Base-by-base conservation (phyloP, 192 early-diverging fungal genomes). In the Mortierella hygrophila region DNA sequence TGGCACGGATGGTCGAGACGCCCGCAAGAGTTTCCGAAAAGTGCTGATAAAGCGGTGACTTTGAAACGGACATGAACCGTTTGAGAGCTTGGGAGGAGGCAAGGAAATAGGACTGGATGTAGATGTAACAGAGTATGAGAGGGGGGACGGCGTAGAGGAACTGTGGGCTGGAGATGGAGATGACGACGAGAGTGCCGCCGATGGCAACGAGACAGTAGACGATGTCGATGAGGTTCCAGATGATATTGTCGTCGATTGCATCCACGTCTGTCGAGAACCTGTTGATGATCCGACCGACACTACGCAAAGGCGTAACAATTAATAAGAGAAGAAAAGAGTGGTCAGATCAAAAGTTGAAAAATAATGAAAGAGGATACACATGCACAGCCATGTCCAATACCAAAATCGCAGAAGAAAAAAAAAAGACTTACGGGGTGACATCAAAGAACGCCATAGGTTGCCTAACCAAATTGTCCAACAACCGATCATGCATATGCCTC, bases 201-300 rank as follows among this genome's bases (percentile, higher is more conserved):
- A 91, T 88, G 13, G 88, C 73, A 1, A 91, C 89, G 26, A 79
- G 78, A 37, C 82, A 84, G 26, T 79, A 84, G 6, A 84, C 77
- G 15, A 89, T 82, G 72, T 92, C 86, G 46, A 88, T 93, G 26
- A 72, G 78, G 35, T 85, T 82, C 82, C 49, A 93, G 89, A 47
- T 94, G 78, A 60, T 89, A 44, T 77, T 94, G 91, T 96, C 94
- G 75, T 97, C 97, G n/a, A 97, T 89, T 29, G 93, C 93, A 77
- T 95, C 92, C 72, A 95, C 92, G 83, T 98, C 97, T 75, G 96
- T 97, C 69, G 95, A 94, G 82, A 98, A 98, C 23, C 97, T 94
- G 78, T 98, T 96, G 68, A 97, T 84, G 79, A 98, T 93, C 49
- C 97, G 94, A 26, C 97, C 96, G 1, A 96, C 82, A 55, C 96